Evolutionary conservation across 2,329 filamentous ascomycete species (phyloP), one percentile per base, ranked within the genome.

Genomic region (Fusarium temperatum): DNA sequence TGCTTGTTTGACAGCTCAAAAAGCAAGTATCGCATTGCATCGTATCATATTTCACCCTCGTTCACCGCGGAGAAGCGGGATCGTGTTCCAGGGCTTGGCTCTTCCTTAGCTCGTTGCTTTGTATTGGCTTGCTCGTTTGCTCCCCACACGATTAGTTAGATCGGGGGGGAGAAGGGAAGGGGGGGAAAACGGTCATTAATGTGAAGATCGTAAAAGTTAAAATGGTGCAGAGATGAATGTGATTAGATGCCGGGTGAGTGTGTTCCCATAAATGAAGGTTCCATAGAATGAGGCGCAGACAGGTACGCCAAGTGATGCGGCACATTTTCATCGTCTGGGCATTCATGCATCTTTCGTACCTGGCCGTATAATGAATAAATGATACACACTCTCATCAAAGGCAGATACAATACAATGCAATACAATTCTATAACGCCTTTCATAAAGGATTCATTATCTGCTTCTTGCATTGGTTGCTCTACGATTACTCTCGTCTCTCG

Each of bases 51-150:
- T 56, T 36, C 30, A 18, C 11, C 35, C 35, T 32, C 48, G 11
- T 39, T 47, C 26, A 11, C 68, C 66, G 60, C 70, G 70, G 70
- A 54, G 57, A 60, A 35, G 38, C 66, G 66, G 66, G 39, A 66
- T 62, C 45, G 45, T 47, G 66, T 72, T 53, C 38, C 45, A 50
- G 24, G 42, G 44, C 67, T 70, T 70, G 66, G 67, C 67, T 59
- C 64, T 47, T 50, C 17, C 41, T 58, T 58, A 36, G 55, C 32
- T 36, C 30, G 38, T n/a, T 30, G 9, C 20, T 28, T 28, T 30
- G 39, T 56, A 41, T 42, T 56, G 54, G 22, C 15, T 5, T 55
- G 24, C 26, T 22, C 39, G 32, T 6, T 53, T 53, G 30, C 51
- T 55, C 55, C 63, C 56, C 56, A 39, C 56, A 59, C 22, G 35